phyloP scores from a whole-genome alignment of 1,284 basidiomycete genomes.

The Entoloma clypeatum region DNA sequence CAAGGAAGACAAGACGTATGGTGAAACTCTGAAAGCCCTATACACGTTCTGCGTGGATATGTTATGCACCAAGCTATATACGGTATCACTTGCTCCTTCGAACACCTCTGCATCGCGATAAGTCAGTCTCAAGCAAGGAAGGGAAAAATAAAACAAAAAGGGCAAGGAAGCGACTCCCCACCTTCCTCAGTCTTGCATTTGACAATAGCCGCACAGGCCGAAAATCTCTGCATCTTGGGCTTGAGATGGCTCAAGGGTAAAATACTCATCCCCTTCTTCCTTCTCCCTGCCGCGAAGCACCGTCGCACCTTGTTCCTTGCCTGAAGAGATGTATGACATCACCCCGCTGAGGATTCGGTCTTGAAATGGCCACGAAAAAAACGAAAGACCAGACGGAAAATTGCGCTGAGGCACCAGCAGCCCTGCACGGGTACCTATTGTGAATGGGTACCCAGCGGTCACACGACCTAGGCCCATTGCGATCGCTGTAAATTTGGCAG shows the following conservation, averaged over 20 bases:
- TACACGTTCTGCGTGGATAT: slow-evolving; percentile 75
- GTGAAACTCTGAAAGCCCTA: slow-evolving; percentile 63
- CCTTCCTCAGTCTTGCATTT: slow-evolving; percentile 66
- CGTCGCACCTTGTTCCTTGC: slow-evolving; percentile 80
- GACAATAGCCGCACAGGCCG: slow-evolving; percentile 70
- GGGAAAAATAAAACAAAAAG: background rate
- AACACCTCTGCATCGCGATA: slow-evolving; percentile 53
- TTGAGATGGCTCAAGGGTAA: slow-evolving; percentile 75
- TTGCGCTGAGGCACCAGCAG: slow-evolving; percentile 82
- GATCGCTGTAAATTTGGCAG: slow-evolving; percentile 51
- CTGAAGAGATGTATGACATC: slow-evolving; percentile 74
- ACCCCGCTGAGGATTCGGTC: slow-evolving; percentile 20
- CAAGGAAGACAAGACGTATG: no score
- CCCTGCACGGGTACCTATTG: no score
- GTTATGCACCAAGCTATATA: slow-evolving; percentile 77
- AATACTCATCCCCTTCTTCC: slow-evolving; percentile 79
- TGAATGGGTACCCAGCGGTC: slow-evolving; percentile 83
- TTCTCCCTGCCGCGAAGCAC: slow-evolving; percentile 69
- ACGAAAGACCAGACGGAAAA: slow-evolving; percentile 46
- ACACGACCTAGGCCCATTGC: slow-evolving; percentile 43
- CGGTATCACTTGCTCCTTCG: slow-evolving; percentile 73
- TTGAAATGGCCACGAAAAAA: background rate
- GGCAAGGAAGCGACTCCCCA: slow-evolving; percentile 10
- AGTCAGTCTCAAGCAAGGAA: no score
- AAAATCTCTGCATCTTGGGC: slow-evolving; percentile 90